Conservation (phyloP, 176 grass and related monocot genomes). For the Melocanna baccifera region DNA sequence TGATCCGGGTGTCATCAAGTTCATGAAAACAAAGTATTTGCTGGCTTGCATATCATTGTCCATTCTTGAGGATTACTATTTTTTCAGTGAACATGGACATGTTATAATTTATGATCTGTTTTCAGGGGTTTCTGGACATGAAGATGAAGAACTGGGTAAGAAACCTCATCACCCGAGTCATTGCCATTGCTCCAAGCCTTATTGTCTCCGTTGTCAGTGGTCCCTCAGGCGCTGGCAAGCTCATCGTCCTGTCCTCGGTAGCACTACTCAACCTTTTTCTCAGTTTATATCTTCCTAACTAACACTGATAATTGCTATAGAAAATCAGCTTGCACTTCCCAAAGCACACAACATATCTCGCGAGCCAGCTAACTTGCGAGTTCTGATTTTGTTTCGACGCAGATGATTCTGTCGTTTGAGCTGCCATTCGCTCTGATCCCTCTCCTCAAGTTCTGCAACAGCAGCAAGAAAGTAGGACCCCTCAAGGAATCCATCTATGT, state of each 20-base stretch:
- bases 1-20: not conserved
- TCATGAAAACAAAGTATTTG: not conserved
- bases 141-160: slow-evolving; percentile 77
- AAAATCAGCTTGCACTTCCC: not conserved
- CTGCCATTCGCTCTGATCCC: slow-evolving; percentile 65
- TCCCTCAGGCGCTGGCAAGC: slow-evolving; percentile 44
- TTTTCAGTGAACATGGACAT: not conserved
- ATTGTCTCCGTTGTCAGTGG: slow-evolving; percentile 50
- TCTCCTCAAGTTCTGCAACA: slow-evolving; percentile 69
- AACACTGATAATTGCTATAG: not conserved
- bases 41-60: not conserved
- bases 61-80: not conserved
- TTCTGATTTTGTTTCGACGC: not conserved
- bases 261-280: not conserved
- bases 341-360: not conserved
- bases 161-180: slow-evolving; percentile 62
- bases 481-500: slow-evolving; percentile 63
- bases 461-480: slow-evolving; percentile 50
- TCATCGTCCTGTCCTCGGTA: slow-evolving; percentile 65
- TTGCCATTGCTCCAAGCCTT: slow-evolving; percentile 69
- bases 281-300: not conserved
- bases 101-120: not conserved
- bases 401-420: slow-evolving; percentile 78
- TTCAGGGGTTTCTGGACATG: slow-evolving; percentile 77
- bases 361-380: not conserved